A percentile compares a stretch with the other conserved stretches of the same genome.
These are phyloP conservation scores for Biscogniauxia sp. DNA, from an alignment of 2,329 filamentous ascomycete genomes.

Conservation along the genomic window DNA sequence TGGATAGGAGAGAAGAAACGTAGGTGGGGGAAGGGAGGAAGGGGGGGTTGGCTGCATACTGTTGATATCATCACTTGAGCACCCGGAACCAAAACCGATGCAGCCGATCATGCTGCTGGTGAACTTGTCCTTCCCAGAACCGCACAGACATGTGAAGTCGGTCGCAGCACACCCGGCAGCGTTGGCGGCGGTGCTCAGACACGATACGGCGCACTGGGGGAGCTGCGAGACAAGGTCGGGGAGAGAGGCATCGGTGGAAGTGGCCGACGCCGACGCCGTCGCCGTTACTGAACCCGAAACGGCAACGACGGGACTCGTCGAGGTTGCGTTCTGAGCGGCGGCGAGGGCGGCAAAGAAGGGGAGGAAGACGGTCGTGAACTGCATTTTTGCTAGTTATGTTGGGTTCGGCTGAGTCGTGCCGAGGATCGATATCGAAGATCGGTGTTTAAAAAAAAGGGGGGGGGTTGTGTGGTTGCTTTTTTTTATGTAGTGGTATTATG, in stretches of 20 bases:
- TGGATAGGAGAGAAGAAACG: background rate
- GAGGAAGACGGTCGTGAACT: constrained; percentile 17
- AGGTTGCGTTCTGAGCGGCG: constrained; percentile 18
- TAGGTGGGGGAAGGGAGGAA: background rate
- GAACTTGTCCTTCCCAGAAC: constrained; percentile 21
- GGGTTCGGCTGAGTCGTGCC: background rate
- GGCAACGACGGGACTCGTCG: background rate
- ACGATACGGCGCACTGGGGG: constrained; percentile 29
- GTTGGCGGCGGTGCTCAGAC: constrained; percentile 21
- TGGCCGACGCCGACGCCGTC: background rate
- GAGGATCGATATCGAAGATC: background rate
- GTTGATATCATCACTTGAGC: constrained; percentile 19
- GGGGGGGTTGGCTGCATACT: constrained; percentile 21
- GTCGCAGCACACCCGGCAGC: constrained; percentile 24
- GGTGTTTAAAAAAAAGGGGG: background rate
- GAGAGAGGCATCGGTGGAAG: constrained; percentile 22
- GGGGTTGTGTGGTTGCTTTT: background rate
- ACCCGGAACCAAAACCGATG: constrained; percentile 15
- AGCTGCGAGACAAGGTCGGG: constrained; percentile 29
- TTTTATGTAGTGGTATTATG: constrained; percentile 1
- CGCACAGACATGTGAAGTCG: constrained; percentile 32
- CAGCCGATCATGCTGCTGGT: constrained; percentile 23
- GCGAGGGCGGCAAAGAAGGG: constrained; percentile 25
- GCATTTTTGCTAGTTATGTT: constrained; percentile 19
- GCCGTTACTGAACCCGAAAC: too few relatives aligned